Base-by-base conservation (phyloP, 2,329 filamentous ascomycete genomes). In the Tolypocladium sp. region DNA sequence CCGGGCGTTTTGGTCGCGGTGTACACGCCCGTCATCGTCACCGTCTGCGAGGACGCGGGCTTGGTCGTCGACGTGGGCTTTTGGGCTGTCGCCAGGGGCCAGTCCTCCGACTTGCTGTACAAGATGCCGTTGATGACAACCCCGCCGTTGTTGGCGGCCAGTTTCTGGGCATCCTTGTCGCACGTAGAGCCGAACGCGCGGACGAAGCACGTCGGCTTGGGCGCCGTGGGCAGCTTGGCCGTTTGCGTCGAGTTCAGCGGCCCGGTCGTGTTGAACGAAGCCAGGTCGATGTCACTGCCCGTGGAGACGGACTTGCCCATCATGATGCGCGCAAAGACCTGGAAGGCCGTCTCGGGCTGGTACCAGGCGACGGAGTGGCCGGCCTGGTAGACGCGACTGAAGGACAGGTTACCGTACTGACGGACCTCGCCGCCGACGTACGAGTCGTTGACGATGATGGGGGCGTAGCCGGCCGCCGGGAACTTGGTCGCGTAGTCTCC, bases 371-470 rank as follows among this genome's bases (percentile, higher is more conserved):
- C 80, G 57, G 84, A 79, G 66, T 89, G 86, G 2, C 87, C 86
- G 20, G 85, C 79, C 65, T 88, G 82, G 69, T 86, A 89, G 55
- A 89, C 78, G 9, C 86, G 79, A 58, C 82, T 83, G 69, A 89
- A 89, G 20, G 81, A 85, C 58, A 89, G 80, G 65, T 92, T 92
- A 13, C 88, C 90, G 66, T 84, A 90, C 70, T 94, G 89, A 4
- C 90, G 82, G 0, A 91, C 89, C 59, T 84, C 82, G 25, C 90
- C 91, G 57, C 84, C 89, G 67, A 86, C 83, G 71, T 88, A 88
- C 8, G 81, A 78, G 33, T 79, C 79, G 68, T 91, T 89, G 46
- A 90, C 84, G 15, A 85, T 76, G 62, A 94, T 85, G 17, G 87
- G 84, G 0, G 84, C 82, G 69, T 94, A 94, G 1, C 89, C 90